Percentiles rank a stretch among this genome's conserved stretches.
phyloP scores from a whole-genome alignment of 208 protist species.

The Angomonas deanei region DNA sequence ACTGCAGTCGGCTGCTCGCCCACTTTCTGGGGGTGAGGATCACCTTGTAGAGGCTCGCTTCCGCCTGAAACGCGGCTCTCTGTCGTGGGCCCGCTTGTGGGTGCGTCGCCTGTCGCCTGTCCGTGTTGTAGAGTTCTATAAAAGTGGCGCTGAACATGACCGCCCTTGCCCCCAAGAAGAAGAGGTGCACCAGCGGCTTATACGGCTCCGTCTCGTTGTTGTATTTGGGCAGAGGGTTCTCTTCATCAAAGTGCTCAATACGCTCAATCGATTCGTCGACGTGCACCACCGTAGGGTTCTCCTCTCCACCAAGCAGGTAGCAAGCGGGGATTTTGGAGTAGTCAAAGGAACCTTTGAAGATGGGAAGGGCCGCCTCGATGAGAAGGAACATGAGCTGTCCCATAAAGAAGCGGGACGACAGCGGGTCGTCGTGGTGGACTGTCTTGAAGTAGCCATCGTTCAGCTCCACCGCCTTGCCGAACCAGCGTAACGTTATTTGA shows the following conservation, averaged over 20 bases:
- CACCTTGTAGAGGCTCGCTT: conserved; percentile 56
- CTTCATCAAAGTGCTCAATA: conserved; percentile 55
- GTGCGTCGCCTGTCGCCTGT: conserved; percentile 39
- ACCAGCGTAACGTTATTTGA: conserved; percentile 56
- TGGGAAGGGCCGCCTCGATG: conserved; percentile 57
- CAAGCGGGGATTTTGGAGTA: conserved; percentile 35
- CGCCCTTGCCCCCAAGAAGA: conserved; percentile 68
- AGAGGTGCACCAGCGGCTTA: conserved; percentile 68
- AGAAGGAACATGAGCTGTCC: conserved; percentile 72
- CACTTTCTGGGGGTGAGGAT: conserved; percentile 41
- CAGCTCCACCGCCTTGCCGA: conserved; percentile 57
- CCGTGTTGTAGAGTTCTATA: conserved; percentile 60
- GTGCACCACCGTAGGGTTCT: conserved; percentile 32
- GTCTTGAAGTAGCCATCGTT: conserved; percentile 82
- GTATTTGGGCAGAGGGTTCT: conserved; percentile 45
- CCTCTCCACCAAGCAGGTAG: conserved; percentile 48
- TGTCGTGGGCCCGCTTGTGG: conserved; percentile 40
- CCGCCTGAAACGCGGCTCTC: conserved; percentile 33
- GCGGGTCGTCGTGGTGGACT: conserved; percentile 54
- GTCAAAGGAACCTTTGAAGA: conserved; percentile 32
- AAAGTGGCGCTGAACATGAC: conserved; percentile 49
- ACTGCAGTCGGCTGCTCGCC: conserved; percentile 45
- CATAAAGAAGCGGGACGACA: conserved; percentile 82
- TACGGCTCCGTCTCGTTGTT: conserved; percentile 27
- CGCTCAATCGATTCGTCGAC: conserved; percentile 64